phyloP scores from a whole-genome alignment of 1,284 basidiomycete genomes.

The Boletus hoseneyae region DNA sequence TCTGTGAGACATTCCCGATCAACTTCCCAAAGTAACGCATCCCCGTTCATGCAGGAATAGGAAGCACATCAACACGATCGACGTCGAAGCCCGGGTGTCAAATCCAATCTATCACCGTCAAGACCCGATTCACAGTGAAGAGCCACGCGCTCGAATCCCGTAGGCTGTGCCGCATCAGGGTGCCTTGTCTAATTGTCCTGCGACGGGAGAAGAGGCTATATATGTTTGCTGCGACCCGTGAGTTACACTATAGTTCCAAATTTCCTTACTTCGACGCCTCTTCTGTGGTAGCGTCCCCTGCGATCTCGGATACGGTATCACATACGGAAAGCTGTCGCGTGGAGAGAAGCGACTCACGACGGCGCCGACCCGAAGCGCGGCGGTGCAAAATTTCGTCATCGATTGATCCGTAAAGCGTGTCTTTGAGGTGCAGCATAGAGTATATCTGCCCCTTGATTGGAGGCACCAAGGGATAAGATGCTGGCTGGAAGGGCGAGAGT shows the following conservation, averaged over 20 bases:
- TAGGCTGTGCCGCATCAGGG: constrained; percentile 23
- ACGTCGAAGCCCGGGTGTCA: constrained; percentile 24
- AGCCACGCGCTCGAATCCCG: constrained; percentile 22
- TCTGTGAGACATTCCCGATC: constrained; percentile 15
- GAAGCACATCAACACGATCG: constrained; percentile 28
- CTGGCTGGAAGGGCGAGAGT: neutral
- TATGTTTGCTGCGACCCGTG: constrained; percentile 13
- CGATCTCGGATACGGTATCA: neutral
- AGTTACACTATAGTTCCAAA: constrained; percentile 2
- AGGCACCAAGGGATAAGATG: neutral
- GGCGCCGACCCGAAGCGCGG: neutral
- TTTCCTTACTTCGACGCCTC: constrained; percentile 20
- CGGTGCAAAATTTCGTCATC: neutral
- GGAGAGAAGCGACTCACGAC: neutral
- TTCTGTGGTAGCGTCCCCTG: constrained; percentile 1
- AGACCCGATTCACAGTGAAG: constrained; percentile 14
- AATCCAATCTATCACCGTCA: constrained; percentile 21
- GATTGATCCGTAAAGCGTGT: neutral
- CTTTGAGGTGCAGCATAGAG: neutral
- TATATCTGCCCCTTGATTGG: neutral
- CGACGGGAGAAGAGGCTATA: constrained; percentile 13
- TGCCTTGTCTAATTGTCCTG: constrained; percentile 20
- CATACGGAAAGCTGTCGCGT: neutral
- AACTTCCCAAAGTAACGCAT: constrained; percentile 19
- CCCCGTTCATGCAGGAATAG: constrained; percentile 15